Evolutionary conservation across 352 stramenopile species (phyloP).

Genomic region (Phytophthora litchii): DNA sequence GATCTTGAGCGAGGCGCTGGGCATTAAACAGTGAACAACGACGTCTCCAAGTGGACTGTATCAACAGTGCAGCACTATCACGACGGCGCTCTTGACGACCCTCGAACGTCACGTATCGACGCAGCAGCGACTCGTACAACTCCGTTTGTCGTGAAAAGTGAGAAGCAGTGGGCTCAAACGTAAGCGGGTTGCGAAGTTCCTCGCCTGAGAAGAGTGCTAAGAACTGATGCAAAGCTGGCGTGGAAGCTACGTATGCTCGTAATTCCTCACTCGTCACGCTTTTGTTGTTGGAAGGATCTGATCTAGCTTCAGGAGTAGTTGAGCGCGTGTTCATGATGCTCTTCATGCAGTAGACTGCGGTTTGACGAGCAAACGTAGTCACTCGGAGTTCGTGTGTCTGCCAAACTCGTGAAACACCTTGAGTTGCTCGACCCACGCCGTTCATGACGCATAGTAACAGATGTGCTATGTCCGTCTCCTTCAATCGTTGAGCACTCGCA

Average conservation of each 20-base stretch:
- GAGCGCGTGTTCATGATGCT: conserved; percentile 9
- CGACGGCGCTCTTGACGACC: conserved; percentile 40
- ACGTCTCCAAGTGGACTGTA: conserved; percentile 73
- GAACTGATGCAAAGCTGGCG: conserved; percentile 47
- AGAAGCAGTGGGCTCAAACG: conserved; percentile 32
- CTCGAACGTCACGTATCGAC: conserved; percentile 59
- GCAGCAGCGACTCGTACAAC: conserved; percentile 53
- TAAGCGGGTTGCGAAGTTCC: conserved; percentile 70
- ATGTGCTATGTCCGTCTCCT: conserved; percentile 58
- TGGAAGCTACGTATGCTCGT: conserved; percentile 38
- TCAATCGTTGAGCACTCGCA: conserved; percentile 35
- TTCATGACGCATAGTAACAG: conserved; percentile 68
- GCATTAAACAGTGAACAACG: conserved; percentile 46
- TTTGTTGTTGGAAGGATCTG: background rate
- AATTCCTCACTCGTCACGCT: conserved; percentile 40
- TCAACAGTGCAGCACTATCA: conserved; percentile 49
- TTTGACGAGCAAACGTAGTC: conserved; percentile 26
- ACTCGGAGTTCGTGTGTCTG: conserved; percentile 25
- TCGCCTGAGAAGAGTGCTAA: conserved; percentile 62
- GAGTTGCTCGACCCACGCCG: conserved; percentile 51
- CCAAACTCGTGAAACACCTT: conserved; percentile 57
- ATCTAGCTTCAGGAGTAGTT: background rate
- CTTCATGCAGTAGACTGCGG: conserved; percentile 27
- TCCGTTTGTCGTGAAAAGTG: conserved; percentile 37
- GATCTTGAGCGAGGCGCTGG: conserved; percentile 29